A percentile compares a stretch with the other conserved stretches of the same genome.
phyloP scores from a whole-genome alignment of 2,329 filamentous ascomycete species.

The Nothopassalora personata region DNA sequence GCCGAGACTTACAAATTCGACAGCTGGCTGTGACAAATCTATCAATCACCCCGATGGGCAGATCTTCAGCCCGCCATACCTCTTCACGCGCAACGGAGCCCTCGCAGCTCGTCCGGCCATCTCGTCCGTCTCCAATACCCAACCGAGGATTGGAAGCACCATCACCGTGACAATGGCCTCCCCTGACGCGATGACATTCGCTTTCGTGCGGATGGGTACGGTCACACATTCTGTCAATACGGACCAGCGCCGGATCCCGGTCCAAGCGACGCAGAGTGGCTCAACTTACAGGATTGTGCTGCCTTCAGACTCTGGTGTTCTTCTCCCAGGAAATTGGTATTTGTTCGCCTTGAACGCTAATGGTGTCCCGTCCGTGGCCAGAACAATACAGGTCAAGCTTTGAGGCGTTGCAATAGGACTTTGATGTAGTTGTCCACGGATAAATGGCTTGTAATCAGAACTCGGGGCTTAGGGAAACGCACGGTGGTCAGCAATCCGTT shows the following conservation, averaged over 20 bases:
- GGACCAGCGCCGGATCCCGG: constrained; percentile 51
- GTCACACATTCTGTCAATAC: constrained; percentile 55
- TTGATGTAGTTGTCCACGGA: too few relatives aligned
- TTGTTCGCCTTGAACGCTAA: constrained; percentile 44
- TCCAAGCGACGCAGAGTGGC: constrained; percentile 30
- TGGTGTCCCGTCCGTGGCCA: constrained; percentile 46
- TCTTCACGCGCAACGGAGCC: constrained; percentile 44
- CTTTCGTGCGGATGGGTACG: constrained; percentile 47
- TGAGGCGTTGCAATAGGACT: neutral
- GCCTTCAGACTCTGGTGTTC: constrained; percentile 46
- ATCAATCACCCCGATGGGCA: constrained; percentile 51
- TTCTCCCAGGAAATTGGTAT: constrained; percentile 52
- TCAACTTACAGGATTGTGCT: constrained; percentile 39
- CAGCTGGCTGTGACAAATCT: constrained; percentile 29
- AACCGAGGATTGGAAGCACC: constrained; percentile 29
- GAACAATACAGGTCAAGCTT: constrained; percentile 24
- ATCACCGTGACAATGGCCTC: constrained; percentile 26
- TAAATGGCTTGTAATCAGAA: too few relatives aligned
- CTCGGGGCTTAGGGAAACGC: too few relatives aligned
- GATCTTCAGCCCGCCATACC: constrained; percentile 53
- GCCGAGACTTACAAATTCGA: constrained; percentile 2
- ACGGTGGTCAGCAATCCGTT: too few relatives aligned
- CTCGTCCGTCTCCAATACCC: constrained; percentile 26
- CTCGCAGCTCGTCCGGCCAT: constrained; percentile 42
- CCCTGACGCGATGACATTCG: constrained; percentile 24